Base-by-base conservation (phyloP, 2,329 filamentous ascomycete genomes). In the Botrytis aclada region DNA sequence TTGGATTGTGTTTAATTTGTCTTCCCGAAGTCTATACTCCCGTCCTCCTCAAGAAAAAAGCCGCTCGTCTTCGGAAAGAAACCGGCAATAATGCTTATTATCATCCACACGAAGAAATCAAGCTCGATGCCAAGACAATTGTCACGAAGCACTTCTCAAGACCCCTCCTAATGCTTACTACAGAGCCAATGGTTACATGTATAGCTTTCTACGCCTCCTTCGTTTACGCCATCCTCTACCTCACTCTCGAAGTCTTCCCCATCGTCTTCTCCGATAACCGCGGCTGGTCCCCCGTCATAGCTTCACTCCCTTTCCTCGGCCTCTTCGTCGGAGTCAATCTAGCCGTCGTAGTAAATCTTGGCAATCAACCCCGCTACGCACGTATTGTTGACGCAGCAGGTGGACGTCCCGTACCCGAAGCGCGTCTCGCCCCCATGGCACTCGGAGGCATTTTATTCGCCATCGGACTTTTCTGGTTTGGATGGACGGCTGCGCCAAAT, bases 131-230 rank as follows among this genome's bases (percentile, higher is more conserved):
- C 9, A 79, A 79, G 45, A 78, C 77, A 6, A 77, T 79, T 5
- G 34, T 79, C 70, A 79, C 78, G 9, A 80, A 80, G 69, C 79
- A 80, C 22, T 76, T 79, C 43, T 75, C 77, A 5, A 62, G 79
- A 8, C 83, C 83, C 0, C 69, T 84, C 76, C 81, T 10, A 74
- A 84, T 90, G 7, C 84, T 90, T 9, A 77, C 85, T 37, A 90
- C 87, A 0, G 88, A 90, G 75, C 86, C 88, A 0, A 87, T 89
- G 20, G 86, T 90, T 0, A 89, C 89, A 78, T 89, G 85, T 83
- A 93, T 93, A 82, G 77, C 88, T 0, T 82, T 92, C 5, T 93
- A 92, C 89, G 88, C 90, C 0, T 85, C 90, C 0, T 93, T 93
- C 80, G 88, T 87, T 66, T 93, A 90, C 89, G 90, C 88, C 0